Base-by-base conservation (phyloP, 495 filamentous ascomycete genomes). In the Gamarada debralockiae region DNA sequence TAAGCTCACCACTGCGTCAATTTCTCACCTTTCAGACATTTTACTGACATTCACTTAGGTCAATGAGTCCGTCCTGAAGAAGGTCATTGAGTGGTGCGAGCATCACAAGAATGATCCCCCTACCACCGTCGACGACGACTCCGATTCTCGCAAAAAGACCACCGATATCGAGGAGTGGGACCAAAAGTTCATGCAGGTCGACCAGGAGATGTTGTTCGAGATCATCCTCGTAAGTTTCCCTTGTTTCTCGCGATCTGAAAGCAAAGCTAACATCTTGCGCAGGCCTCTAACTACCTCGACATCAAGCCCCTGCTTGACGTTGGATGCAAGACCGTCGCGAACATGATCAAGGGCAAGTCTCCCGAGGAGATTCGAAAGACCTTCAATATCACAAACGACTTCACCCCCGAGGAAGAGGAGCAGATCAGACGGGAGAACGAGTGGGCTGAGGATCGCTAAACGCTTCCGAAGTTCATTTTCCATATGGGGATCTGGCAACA, bases 111-210 rank as follows among this genome's bases (percentile, higher is more conserved):
- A 80, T 62, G 93, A 98, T 67, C 88, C 93, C 39, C 79, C 83
- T 15, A 75, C 81, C 36, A 69, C 82, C 36, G 75, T 81, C 48
- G 89, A 92, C 46, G 93, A 98, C 48, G 92, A 98, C 54, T 86
- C 90, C 58, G 93, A 98, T 65, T 87, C 80, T 33, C 89, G 95
- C 56, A 96, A 96, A 78, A 96, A 96, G 82, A 95, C 90, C 0
- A 97, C 93, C 18, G 93, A 97, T 47, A 98, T 98, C 62, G 93
- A 97, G 36, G 93, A 98, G 72, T 98, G 93, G 93, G 93, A 98
- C 61, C 93, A 97, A 70, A 98, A 98, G 68, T 98, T 97, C 68
- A 98, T 97, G 93, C 93, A 97, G 71, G 93, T 98, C 8, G 93
- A 98, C 65, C 93, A 98, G 66, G 93, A 98, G 72, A 96, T 98